Evolutionary conservation across 345 rosid species (phyloP).

Genomic region (Dimocarpus longan): DNA sequence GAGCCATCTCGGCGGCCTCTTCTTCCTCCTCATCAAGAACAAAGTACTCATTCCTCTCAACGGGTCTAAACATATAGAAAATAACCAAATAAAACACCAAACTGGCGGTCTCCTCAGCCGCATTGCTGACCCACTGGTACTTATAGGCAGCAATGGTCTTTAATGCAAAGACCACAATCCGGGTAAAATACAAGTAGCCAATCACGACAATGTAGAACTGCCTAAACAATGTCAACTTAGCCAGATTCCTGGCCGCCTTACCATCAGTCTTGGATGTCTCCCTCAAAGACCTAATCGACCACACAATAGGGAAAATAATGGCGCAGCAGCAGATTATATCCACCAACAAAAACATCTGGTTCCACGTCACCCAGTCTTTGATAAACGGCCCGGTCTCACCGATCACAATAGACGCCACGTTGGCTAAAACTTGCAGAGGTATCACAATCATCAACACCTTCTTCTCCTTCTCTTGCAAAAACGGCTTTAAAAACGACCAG

Average conservation of each 20-base stretch:
- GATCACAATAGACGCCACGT: constrained; percentile 82
- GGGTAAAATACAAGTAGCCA: constrained; percentile 86
- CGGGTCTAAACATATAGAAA: constrained; percentile 93
- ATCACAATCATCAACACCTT: constrained; percentile 93
- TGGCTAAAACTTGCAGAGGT: constrained; percentile 93
- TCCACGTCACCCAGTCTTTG: constrained; percentile 93
- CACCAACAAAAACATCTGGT: constrained; percentile 82
- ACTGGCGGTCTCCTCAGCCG: constrained; percentile 87
- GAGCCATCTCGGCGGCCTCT: constrained; percentile 83
- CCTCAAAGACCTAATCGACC: constrained; percentile 87
- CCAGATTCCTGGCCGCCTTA: constrained; percentile 86
- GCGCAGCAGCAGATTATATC: constrained; percentile 96
- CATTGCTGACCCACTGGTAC: constrained; percentile 95
- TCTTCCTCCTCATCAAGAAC: constrained; percentile 88
- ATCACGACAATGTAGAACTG: constrained; percentile 91
- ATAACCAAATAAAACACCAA: constrained; percentile 70
- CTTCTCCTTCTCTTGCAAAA: constrained; percentile 96
- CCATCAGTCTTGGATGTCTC: constrained; percentile 95
- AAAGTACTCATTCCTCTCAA: constrained; percentile 89
- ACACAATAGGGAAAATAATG: constrained; percentile 90
- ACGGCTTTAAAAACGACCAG: constrained; percentile 95
- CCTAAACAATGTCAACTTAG: constrained; percentile 80
- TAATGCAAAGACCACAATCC: constrained; percentile 87
- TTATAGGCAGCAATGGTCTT: constrained; percentile 85
- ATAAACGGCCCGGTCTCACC: constrained; percentile 95